Conservation (phyloP, 345 rosid genomes). For the Eucalyptus camaldulensis region DNA sequence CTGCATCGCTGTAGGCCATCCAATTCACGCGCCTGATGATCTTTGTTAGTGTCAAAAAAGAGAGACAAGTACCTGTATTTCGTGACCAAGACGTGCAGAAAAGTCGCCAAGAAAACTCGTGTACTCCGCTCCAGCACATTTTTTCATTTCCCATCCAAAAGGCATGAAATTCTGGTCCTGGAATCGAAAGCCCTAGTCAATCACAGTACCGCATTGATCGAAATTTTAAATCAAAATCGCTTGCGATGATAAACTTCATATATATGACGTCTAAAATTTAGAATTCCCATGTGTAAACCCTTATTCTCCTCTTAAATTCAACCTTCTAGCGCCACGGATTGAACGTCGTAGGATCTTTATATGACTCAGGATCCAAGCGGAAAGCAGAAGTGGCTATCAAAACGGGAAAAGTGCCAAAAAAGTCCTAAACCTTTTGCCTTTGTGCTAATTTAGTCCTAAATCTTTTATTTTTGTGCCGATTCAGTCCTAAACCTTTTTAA, state of each 20-base stretch:
- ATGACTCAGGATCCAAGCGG: slow-evolving; percentile 3
- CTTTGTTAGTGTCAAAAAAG: not conserved
- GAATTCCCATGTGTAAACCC: not conserved
- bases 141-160: slow-evolving; percentile 8
- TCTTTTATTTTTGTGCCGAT: no score
- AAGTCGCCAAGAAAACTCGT: not conserved
- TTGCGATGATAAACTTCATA: not conserved
- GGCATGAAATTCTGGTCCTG: slow-evolving; percentile 9
- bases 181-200: not conserved
- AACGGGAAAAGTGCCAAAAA: not conserved
- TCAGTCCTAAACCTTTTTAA: no score
- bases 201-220: not conserved
- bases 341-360: slow-evolving; percentile 5
- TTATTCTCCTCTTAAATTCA: not conserved
- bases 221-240: not conserved
- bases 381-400: not conserved
- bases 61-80: not conserved
- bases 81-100: not conserved
- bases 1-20: not conserved
- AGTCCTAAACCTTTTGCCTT: no score
- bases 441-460: no score
- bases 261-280: not conserved
- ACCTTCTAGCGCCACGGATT: slow-evolving; percentile 15
- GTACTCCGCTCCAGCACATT: slow-evolving; percentile 14
- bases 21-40: not conserved